phyloP scores from a whole-genome alignment of 2,329 filamentous ascomycete genomes.

The Fusarium tupiense region DNA sequence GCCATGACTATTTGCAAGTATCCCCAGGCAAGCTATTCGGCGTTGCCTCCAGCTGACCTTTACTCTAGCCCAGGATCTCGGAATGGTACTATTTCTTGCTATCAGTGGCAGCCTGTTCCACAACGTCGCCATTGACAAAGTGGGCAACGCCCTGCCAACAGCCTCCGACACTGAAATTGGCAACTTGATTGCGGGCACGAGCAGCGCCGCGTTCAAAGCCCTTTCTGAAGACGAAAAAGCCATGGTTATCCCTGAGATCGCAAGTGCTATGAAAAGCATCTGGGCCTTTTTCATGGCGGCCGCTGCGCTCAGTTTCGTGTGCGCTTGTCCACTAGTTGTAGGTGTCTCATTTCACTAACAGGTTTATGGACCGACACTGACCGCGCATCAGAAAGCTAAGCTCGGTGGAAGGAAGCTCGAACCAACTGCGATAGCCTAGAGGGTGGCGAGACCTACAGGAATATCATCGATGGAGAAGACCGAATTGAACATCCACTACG shows the following conservation, averaged over 20 bases:
- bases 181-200: not conserved
- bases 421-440: not conserved
- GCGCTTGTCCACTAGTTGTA: not conserved
- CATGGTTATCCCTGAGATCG: not conserved
- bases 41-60: rapidly evolving
- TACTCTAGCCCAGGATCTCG: not conserved
- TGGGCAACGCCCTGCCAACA: not conserved
- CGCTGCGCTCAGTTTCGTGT: not conserved
- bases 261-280: not conserved
- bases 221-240: not conserved
- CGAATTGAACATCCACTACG: not conserved
- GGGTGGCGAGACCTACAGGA: not conserved
- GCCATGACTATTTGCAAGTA: not conserved
- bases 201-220: not conserved
- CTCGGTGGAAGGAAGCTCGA: not conserved
- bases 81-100: not conserved
- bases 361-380: rapidly evolving
- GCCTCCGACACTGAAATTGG: not conserved
- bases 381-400: not conserved
- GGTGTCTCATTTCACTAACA: not conserved
- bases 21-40: rapidly evolving
- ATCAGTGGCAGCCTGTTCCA: not conserved
- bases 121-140: not conserved
- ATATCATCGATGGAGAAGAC: not conserved
- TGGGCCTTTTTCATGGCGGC: not conserved